Conservation (phyloP, 2,329 filamentous ascomycete species). For the Cercospora brassicicola region DNA sequence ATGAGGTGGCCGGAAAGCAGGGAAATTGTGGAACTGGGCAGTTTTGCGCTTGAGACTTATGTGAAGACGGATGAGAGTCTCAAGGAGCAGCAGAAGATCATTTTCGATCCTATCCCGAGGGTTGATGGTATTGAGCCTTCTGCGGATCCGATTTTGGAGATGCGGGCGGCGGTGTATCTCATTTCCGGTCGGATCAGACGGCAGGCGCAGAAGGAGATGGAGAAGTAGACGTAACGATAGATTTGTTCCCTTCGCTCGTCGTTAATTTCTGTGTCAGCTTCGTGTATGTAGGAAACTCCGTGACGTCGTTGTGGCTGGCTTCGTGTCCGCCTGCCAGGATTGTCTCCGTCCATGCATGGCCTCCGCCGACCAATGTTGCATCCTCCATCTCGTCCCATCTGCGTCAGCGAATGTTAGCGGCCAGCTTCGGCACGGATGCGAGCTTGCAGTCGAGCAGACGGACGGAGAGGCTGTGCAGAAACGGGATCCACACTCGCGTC, state of each 20-base stretch:
- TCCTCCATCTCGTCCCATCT: background rate
- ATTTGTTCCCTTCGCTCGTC: background rate
- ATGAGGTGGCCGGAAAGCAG: conserved; percentile 56
- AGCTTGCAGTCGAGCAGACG: background rate
- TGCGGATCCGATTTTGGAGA: conserved; percentile 58
- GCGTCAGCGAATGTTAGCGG: background rate
- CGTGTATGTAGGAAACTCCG: background rate
- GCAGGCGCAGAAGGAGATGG: conserved; percentile 12
- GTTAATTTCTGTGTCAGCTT: background rate
- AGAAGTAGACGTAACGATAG: background rate
- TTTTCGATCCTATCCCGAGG: conserved; percentile 60
- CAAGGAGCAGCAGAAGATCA: conserved; percentile 53
- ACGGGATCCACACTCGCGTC: background rate
- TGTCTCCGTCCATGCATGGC: background rate
- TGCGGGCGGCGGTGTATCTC: conserved; percentile 58
- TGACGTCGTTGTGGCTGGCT: conserved; percentile 7
- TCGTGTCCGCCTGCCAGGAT: background rate
- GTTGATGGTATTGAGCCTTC: conserved; percentile 55
- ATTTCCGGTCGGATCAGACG: conserved; percentile 57
- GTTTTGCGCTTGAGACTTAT: conserved; percentile 47
- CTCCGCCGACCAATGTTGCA: background rate
- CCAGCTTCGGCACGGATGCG: background rate
- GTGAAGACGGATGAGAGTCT: conserved; percentile 39
- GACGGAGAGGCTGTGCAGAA: background rate
- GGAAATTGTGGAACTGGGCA: conserved; percentile 54